Percentiles rank a stretch among this genome's conserved stretches.
These are phyloP conservation scores for Aureobasidium sp. DNA, from an alignment of 2,329 filamentous ascomycete species.

Conservation along the genomic window DNA sequence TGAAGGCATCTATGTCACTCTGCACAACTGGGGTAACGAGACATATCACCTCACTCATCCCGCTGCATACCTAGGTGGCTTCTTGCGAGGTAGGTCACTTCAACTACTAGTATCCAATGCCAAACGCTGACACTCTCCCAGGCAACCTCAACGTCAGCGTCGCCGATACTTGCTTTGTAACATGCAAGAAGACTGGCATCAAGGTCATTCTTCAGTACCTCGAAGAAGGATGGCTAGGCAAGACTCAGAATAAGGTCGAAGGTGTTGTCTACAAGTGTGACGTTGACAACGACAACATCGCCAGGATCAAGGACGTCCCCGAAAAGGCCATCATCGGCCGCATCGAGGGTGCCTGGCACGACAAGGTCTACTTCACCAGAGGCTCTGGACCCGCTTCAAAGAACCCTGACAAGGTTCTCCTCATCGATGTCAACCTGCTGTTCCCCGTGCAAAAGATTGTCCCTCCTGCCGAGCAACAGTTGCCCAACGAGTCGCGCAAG, in stretches of 20 bases:
- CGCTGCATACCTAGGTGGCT: conserved; percentile 80
- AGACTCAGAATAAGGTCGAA: conserved; percentile 82
- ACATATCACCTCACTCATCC: conserved; percentile 94
- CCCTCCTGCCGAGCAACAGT: conserved; percentile 68
- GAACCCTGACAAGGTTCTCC: conserved; percentile 51
- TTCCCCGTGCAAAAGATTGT: conserved; percentile 68
- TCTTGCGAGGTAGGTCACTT: conserved; percentile 58
- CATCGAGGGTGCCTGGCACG: conserved; percentile 80
- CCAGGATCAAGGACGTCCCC: conserved; percentile 74
- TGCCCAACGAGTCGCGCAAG: conserved; percentile 79
- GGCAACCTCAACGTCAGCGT: conserved; percentile 82
- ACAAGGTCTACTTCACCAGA: conserved; percentile 55
- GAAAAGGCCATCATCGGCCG: conserved; percentile 75
- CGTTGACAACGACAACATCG: conserved; percentile 73
- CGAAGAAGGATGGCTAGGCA: conserved; percentile 90
- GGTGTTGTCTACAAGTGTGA: conserved; percentile 78
- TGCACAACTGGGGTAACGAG: conserved; percentile 73
- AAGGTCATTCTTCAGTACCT: conserved; percentile 90
- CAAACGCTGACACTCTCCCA: conserved; percentile 14
- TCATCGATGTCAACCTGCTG: conserved; percentile 84
- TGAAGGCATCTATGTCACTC: conserved; percentile 85
- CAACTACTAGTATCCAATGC: no score
- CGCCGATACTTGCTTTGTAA: conserved; percentile 79
- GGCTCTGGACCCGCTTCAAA: conserved; percentile 38
- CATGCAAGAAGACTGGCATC: conserved; percentile 79